Base-by-base conservation (phyloP, 805 yeast genomes). In the Metschnikowia borealis region DNA sequence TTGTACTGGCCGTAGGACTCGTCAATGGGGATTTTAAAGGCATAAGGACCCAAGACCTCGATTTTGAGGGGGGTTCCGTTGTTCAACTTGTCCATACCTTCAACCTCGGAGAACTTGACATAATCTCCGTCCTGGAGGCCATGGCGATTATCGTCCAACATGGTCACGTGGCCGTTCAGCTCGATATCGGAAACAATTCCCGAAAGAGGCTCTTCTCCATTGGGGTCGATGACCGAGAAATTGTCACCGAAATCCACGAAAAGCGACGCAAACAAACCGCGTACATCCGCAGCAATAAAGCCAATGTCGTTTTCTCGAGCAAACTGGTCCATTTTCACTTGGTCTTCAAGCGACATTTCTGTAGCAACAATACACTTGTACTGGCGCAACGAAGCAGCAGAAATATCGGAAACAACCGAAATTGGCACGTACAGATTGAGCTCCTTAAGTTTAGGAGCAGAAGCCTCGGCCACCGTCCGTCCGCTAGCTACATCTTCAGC, bases 151-250 rank as follows among this genome's bases (percentile, higher is more conserved):
- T 89, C 97, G 64, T 87, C 96, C 60, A 92, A 78, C 76, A 87
- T 89, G 18, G 97, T 86, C n/a, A 94, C 97, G 10, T 90, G 85
- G 51, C 98, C 98, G 64, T 88, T 80, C 10, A 73, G 66, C 64
- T 91, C 97, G 53, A 94, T 86, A 64, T 88, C 96, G 1, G 96
- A 87, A 1, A 94, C 88, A 52, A 89, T 86, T 42, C 99, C 98
- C 3, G 83, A 65, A 44, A 74, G 73, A 15, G 96, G 96, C 69
- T 94, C 98, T 71, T 94, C 98, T 47, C 99, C 99, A 47, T 87
- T 88, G 37, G 83, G 77, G 66, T 94, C 99, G 47, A 85, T 72
- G 18, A 94, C 85, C 2, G 86, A 79, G 69, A 94, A 94, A 14
- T 78, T 73, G 0, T 79, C 78, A 50, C 99, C 99, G 55, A 94